Evolutionary conservation across 2,329 filamentous ascomycete genomes (phyloP), one percentile per base, ranked within the genome.

Genomic region (Diaporthe batatas): DNA sequence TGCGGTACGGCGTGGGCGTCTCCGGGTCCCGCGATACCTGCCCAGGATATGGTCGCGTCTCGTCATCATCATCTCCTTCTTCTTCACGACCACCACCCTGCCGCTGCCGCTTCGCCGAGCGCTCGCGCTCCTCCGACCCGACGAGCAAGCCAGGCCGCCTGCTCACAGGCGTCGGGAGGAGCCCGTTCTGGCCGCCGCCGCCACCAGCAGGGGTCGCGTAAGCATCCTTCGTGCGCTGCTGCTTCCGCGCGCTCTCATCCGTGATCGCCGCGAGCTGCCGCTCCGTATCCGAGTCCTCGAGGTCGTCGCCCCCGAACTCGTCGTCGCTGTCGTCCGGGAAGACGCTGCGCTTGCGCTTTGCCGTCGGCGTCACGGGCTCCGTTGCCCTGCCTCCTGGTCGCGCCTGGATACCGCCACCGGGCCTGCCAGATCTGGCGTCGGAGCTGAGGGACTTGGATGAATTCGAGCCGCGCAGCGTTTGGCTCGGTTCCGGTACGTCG

Each of bases 201-300:
- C 11, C 36, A 10, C 36, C 36, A 12, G 11, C 36, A 39, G 42
- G 42, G 42, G 83, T 83, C 10, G 73, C 73, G 68, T 78, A 75
- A 58, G 59, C 34, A 72, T 67, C 74, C 54, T 49, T 55, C 54
- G 53, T 59, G 44, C n/a, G 72, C 70, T 65, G 72, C 32, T 74
- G 55, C 70, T 77, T 80, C 53, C 79, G 78, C 16, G 78, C 80
- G 72, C 80, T 84, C 51, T 77, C 76, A 64, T 85, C 83, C 5
- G 81, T 77, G 25, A 82, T 77, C n/a, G 75, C 77, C 25, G 76
- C 79, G 73, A 86, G 77, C 72, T 84, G 76, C 34, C 79, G 76
- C 74, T 84, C 84, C 54, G 82, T 82, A n/a, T 85, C 83, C 10
- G 83, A 82, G 21, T 78, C 80, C 5, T 83, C 44, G 18, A 76